These are phyloP conservation scores for Malbranchea zuffiana DNA, from an alignment of 2,329 filamentous ascomycete genomes.

Conservation along the genomic window DNA sequence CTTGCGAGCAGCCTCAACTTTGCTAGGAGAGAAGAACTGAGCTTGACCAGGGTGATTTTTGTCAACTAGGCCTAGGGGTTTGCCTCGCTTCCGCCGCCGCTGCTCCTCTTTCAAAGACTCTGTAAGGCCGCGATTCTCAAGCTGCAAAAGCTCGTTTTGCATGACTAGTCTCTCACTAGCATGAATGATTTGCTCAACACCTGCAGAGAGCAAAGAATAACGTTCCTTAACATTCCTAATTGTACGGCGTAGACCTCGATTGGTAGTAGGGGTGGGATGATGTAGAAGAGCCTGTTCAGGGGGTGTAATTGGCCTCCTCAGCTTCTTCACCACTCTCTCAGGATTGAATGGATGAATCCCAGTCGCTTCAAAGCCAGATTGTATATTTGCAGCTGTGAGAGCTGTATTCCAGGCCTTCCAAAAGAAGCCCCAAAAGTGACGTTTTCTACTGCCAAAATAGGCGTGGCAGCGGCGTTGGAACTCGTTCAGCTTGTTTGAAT, in stretches of 20 bases:
- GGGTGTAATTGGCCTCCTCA: too few species aligned
- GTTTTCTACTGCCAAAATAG: constrained; percentile 4
- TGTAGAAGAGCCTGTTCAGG: too few species aligned
- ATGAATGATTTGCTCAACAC: not conserved
- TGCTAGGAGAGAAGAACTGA: constrained; percentile 7
- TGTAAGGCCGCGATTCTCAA: not conserved
- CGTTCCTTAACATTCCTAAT: not conserved
- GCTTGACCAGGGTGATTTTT: not conserved
- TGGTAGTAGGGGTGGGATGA: too few species aligned
- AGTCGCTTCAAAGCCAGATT: not conserved
- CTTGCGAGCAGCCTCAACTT: not conserved
- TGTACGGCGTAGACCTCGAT: too few species aligned
- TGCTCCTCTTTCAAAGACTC: not conserved
- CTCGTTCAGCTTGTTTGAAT: constrained; percentile 4
- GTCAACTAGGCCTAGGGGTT: constrained; percentile 2
- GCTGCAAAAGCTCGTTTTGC: constrained; percentile 1
- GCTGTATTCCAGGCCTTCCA: not conserved
- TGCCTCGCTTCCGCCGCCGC: not conserved
- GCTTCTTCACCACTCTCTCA: not conserved
- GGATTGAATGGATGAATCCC: constrained; percentile 1
- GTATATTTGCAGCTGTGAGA: constrained; percentile 6
- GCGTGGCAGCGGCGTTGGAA: not conserved
- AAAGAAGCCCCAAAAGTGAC: constrained; percentile 5
- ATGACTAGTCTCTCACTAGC: not conserved
- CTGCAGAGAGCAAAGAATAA: not conserved